Conservation (phyloP, 2,329 filamentous ascomycete genomes). For the Alternaria angustiovoidea region DNA sequence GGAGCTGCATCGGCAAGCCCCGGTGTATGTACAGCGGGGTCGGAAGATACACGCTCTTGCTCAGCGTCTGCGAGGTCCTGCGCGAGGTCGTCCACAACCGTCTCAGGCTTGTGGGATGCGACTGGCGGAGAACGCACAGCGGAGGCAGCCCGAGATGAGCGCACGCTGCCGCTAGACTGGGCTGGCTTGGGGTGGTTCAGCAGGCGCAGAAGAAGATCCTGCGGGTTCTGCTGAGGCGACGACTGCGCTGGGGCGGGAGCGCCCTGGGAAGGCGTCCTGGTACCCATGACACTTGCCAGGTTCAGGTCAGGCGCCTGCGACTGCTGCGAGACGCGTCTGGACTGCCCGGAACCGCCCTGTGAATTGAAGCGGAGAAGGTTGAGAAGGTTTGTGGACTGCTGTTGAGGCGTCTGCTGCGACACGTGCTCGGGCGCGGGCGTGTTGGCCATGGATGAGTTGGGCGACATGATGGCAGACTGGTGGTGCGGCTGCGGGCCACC, state of each 20-base stretch:
- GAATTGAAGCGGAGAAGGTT: slow-evolving; percentile 72
- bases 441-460: slow-evolving; percentile 59
- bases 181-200: slow-evolving; percentile 74
- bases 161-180: slow-evolving; percentile 35
- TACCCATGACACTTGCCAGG: slow-evolving; percentile 65
- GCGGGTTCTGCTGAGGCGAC: slow-evolving; percentile 66
- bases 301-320: slow-evolving; percentile 61
- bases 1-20: slow-evolving; percentile 45
- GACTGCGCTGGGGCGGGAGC: slow-evolving; percentile 39
- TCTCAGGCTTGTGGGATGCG: slow-evolving; percentile 50
- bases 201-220: slow-evolving; percentile 85
- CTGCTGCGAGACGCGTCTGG: slow-evolving; percentile 47
- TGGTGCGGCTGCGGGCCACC: slow-evolving; percentile 64
- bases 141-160: slow-evolving; percentile 35
- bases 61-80: slow-evolving; percentile 57
- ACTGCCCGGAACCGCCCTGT: slow-evolving; percentile 50
- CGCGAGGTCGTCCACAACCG: slow-evolving; percentile 54
- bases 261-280: slow-evolving; percentile 49
- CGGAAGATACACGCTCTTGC: slow-evolving; percentile 49
- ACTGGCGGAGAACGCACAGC: slow-evolving; percentile 41
- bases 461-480: slow-evolving; percentile 66
- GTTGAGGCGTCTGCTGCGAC: slow-evolving; percentile 51
- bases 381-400: slow-evolving; percentile 64
- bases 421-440: slow-evolving; percentile 52
- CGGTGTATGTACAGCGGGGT: slow-evolving; percentile 34